A percentile compares a stretch with the other conserved stretches of the same genome.
Conservation (phyloP, 2,329 filamentous ascomycete species). For the Phialophora expanda region DNA sequence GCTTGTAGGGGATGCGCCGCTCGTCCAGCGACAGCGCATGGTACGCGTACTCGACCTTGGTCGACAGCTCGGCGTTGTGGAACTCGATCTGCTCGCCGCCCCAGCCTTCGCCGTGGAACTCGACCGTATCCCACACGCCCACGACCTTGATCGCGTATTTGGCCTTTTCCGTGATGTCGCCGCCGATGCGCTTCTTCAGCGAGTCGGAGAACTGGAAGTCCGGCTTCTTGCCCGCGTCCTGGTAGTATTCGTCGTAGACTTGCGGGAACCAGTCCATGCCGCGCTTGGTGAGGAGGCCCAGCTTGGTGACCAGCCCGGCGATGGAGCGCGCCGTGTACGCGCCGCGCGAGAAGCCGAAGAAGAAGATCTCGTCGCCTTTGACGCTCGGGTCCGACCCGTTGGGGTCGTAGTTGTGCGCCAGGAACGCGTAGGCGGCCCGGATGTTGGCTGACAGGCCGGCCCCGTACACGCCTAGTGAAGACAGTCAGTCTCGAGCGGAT, state of each 20-base stretch:
- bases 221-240: slow-evolving; percentile 19
- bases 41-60: slow-evolving; percentile 47
- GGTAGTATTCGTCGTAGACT: slow-evolving; percentile 41
- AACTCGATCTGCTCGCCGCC: slow-evolving; percentile 40
- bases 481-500: not conserved
- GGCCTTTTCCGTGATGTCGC: slow-evolving; percentile 43
- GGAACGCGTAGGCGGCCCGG: slow-evolving; percentile 39
- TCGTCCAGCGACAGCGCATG: slow-evolving; percentile 50
- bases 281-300: slow-evolving; percentile 49
- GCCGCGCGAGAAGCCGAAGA: slow-evolving; percentile 56
- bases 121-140: slow-evolving; percentile 44
- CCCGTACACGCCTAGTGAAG: slow-evolving; percentile 30
- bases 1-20: slow-evolving; percentile 53
- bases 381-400: slow-evolving; percentile 25
- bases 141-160: slow-evolving; percentile 46
- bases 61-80: slow-evolving; percentile 40
- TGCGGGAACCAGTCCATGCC: slow-evolving; percentile 41
- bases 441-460: slow-evolving; percentile 35
- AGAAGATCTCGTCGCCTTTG: slow-evolving; percentile 56
- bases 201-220: slow-evolving; percentile 30
- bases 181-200: slow-evolving; percentile 26
- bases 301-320: slow-evolving; percentile 52
- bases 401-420: slow-evolving; percentile 44
- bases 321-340: slow-evolving; percentile 55
- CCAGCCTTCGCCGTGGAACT: slow-evolving; percentile 39